These are phyloP conservation scores for Biscogniauxia sp. DNA, from an alignment of 2,329 filamentous ascomycete genomes.

Conservation along the genomic window DNA sequence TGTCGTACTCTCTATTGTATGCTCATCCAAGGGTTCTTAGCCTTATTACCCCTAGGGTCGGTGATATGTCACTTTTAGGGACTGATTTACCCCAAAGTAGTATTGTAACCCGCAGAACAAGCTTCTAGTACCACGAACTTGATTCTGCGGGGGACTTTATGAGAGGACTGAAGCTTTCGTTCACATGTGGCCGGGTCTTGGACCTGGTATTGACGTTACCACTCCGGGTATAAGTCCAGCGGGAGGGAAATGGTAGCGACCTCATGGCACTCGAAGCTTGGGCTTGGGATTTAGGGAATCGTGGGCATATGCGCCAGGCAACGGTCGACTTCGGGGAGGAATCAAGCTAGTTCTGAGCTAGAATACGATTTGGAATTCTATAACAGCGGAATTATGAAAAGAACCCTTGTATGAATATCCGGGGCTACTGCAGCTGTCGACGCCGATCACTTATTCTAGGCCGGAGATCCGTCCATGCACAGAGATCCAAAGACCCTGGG, in stretches of 20 bases:
- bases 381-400: neutral
- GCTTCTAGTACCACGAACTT: neutral
- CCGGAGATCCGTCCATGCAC: neutral
- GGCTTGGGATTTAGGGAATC: neutral
- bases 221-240: neutral
- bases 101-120: neutral
- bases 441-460: neutral
- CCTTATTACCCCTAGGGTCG: neutral
- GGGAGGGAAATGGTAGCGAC: neutral
- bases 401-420: neutral
- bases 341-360: neutral
- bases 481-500: neutral
- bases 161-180: neutral
- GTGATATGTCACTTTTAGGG: neutral
- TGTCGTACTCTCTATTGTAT: neutral
- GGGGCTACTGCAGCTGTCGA: neutral
- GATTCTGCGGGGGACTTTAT: neutral
- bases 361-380: neutral
- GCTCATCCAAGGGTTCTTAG: neutral
- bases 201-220: neutral
- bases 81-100: neutral
- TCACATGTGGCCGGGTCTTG: neutral
- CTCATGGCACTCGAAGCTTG: neutral
- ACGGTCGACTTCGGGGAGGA: neutral
- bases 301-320: neutral